Evolutionary conservation across 495 filamentous ascomycete species (phyloP).

Genomic region (Physcia stellaris): DNA sequence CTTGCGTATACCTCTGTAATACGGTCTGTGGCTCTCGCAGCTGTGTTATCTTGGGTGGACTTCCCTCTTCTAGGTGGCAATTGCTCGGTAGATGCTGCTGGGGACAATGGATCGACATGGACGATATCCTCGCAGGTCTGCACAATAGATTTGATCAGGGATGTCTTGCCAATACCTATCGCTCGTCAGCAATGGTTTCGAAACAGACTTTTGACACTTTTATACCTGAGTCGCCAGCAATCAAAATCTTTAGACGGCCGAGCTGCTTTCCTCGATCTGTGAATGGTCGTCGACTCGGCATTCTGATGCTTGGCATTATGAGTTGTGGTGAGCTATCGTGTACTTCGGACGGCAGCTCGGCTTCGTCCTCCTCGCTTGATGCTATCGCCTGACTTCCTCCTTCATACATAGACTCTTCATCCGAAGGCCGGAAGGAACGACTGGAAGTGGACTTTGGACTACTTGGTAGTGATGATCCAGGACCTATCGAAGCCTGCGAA

Average conservation of each 20-base stretch:
- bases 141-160: slow-evolving; percentile 82
- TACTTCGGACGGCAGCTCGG: slow-evolving; percentile 15
- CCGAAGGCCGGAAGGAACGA: slow-evolving; percentile 33
- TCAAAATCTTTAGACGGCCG: slow-evolving; percentile 73
- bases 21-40: slow-evolving; percentile 25
- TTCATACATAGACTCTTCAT: slow-evolving; percentile 39
- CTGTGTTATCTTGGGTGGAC: slow-evolving; percentile 18
- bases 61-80: slow-evolving; percentile 16
- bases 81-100: slow-evolving; percentile 20
- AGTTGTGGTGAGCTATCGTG: slow-evolving; percentile 60
- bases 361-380: slow-evolving; percentile 31
- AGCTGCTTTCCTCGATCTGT: slow-evolving; percentile 73
- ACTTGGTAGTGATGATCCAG: slow-evolving; percentile 34
- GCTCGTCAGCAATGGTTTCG: not conserved
- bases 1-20: slow-evolving; percentile 85
- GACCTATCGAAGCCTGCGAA: slow-evolving; percentile 26
- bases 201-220: too few species aligned
- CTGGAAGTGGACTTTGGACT: slow-evolving; percentile 39
- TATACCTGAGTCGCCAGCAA: slow-evolving; percentile 75
- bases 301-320: slow-evolving; percentile 93
- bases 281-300: slow-evolving; percentile 88
- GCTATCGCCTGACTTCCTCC: slow-evolving; percentile 33
- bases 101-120: slow-evolving; percentile 70
- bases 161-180: slow-evolving; percentile 68
- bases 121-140: slow-evolving; percentile 95